Conservation (phyloP, 257 asterid genomes). For the Primulina eburnea region DNA sequence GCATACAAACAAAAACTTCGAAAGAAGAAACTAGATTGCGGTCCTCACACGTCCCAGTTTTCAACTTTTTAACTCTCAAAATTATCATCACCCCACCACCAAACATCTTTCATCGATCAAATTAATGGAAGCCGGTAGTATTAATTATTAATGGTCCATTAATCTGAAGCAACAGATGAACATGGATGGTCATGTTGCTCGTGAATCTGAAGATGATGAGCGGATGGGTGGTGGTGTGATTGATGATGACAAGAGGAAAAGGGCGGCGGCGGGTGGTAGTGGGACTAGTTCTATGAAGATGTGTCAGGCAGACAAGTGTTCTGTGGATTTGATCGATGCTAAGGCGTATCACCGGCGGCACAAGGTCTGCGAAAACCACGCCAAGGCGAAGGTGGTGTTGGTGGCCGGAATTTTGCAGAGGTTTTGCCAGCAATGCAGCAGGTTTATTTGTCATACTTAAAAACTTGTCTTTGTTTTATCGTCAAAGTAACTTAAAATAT, state of each 20-base stretch:
- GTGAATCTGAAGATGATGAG: slow-evolving; percentile 31
- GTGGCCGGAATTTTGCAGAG: slow-evolving; percentile 78
- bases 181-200: slow-evolving; percentile 13
- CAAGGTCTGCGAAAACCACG: slow-evolving; percentile 63
- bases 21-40: slow-evolving; percentile 37
- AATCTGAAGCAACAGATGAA: slow-evolving; percentile 27
- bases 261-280: slow-evolving; percentile 16
- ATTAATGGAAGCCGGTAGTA: slow-evolving; percentile 25
- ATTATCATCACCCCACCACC: slow-evolving; percentile 54
- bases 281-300: slow-evolving; percentile 34
- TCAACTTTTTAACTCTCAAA: slow-evolving; percentile 28
- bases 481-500: neutral
- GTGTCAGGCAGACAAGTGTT: slow-evolving; percentile 67
- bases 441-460: slow-evolving; percentile 29
- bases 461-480: neutral
- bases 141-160: slow-evolving; percentile 16
- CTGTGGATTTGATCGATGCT: slow-evolving; percentile 49
- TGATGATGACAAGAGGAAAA: slow-evolving; percentile 47
- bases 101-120: slow-evolving; percentile 14
- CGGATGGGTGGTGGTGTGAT: neutral
- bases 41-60: slow-evolving; percentile 56
- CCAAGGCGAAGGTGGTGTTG: slow-evolving; percentile 55
- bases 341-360: slow-evolving; percentile 69
- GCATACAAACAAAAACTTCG: neutral
- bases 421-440: slow-evolving; percentile 90